Conservation (phyloP, 2,329 filamentous ascomycete species). For the Aspergillus arachidicola region DNA sequence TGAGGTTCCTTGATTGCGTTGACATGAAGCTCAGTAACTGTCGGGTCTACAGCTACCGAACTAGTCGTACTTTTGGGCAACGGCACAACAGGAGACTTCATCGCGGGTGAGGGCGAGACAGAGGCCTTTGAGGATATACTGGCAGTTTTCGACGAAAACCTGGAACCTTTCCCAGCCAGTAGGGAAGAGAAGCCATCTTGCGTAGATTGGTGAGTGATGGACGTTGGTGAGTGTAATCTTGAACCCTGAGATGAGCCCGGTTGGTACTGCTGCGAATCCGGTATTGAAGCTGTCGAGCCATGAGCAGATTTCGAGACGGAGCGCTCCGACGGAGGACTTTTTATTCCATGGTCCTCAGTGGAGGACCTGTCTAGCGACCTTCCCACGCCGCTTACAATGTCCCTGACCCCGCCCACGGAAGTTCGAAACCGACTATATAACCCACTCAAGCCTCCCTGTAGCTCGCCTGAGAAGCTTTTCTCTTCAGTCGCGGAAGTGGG, state of each 20-base stretch:
- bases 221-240: constrained; percentile 40
- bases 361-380: constrained; percentile 33
- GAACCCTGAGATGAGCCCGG: constrained; percentile 40
- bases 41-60: constrained; percentile 46
- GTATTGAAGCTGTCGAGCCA: constrained; percentile 22
- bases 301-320: constrained; percentile 28
- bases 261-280: constrained; percentile 30
- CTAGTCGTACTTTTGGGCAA: constrained; percentile 36
- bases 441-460: constrained; percentile 85
- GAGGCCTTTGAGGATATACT: constrained; percentile 48
- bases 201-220: constrained; percentile 31
- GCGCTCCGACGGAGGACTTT: constrained; percentile 31
- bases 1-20: constrained; percentile 37
- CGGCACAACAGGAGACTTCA: constrained; percentile 42
- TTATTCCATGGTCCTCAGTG: constrained; percentile 28
- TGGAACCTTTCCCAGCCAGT: constrained; percentile 36
- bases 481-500: constrained; percentile 66
- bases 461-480: constrained; percentile 70
- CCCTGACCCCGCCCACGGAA: constrained; percentile 72
- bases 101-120: constrained; percentile 36
- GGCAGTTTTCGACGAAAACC: constrained; percentile 43
- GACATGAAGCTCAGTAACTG: constrained; percentile 49
- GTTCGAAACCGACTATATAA: constrained; percentile 84
- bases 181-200: constrained; percentile 30
- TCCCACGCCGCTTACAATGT: constrained; percentile 45